Base-by-base conservation (phyloP, 2,329 filamentous ascomycete genomes). In the Chaetomiaceae sp. region DNA sequence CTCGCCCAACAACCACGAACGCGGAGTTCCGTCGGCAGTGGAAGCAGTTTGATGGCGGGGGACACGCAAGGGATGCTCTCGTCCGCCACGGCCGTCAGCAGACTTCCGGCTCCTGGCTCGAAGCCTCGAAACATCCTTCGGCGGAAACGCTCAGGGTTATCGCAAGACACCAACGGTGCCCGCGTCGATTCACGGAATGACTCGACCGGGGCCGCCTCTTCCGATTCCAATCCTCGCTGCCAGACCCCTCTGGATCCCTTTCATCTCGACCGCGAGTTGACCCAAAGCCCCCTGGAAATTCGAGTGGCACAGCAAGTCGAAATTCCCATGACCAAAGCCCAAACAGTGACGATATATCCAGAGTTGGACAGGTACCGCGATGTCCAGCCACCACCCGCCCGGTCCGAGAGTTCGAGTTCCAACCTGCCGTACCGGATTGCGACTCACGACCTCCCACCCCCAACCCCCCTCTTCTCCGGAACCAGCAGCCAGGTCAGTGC, bases 381-480 rank as follows among this genome's bases (percentile, higher is more conserved):
- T 50, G 64, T 75, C 45, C 68, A 72, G 46, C 69, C 70, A 5
- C 71, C 70, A 5, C 71, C 71, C 1, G 62, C 65, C 11, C 61
- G 64, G n/a, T 63, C 66, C 58, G 58, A 69, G 60, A 65, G 65
- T 53, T 59, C 67, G 47, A 57, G 69, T 29, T 64, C 73, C 37
- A 79, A 80, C 42, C 64, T 79, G 16, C 78, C 78, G 3, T 79
- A 80, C 59, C 78, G 77, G 36, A 67, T 86, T 20, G 75, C 82
- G 27, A 85, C 82, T 3, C 80, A 86, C 49, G 78, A 86, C 60
- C 72, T 86, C 5, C 81, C 84, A n/a, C 81, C 83, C 6, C 82
- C 82, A 8, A 85, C 82, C 5, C 84, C 85, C n/a, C 70, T 81
- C 7, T 83, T 85, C 48, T 84, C 81, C 0, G 78, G 78, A 37